Evolutionary conservation across 2,329 filamentous ascomycete genomes (phyloP).

Genomic region (Colletotrichum sp.): DNA sequence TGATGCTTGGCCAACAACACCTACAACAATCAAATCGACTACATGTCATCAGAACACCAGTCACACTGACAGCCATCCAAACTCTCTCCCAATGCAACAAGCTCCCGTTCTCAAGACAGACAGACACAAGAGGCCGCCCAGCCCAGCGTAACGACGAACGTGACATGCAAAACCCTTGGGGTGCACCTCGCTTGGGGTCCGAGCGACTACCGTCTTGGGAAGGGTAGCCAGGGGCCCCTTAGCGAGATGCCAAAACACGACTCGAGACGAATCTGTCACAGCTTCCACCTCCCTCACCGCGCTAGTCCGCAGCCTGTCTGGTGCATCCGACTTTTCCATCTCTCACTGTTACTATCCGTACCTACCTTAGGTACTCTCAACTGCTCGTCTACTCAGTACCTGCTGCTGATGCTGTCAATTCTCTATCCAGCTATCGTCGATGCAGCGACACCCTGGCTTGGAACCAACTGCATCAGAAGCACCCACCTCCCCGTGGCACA

Average conservation of each 20-base stretch:
- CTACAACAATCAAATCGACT: not conserved
- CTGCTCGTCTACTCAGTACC: not conserved
- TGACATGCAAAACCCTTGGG: constrained; percentile 3
- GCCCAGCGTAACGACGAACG: not conserved
- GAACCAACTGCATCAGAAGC: not conserved
- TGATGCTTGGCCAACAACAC: not conserved
- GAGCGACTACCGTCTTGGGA: constrained; percentile 11
- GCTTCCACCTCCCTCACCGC: constrained; percentile 15
- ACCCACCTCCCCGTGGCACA: not conserved
- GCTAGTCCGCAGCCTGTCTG: constrained; percentile 1
- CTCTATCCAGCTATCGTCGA: not conserved
- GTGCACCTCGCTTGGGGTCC: not conserved
- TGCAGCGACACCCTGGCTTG: not conserved
- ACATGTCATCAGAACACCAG: not conserved
- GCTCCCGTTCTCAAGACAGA: not conserved
- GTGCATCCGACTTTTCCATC: not conserved
- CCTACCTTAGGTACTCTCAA: not conserved
- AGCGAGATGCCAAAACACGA: constrained; percentile 46
- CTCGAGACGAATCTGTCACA: constrained; percentile 58
- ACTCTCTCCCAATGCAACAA: not conserved
- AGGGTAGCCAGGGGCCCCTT: constrained; percentile 9
- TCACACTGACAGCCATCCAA: not conserved
- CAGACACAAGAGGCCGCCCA: not conserved
- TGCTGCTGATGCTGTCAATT: not conserved
- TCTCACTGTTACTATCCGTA: not conserved